These are phyloP conservation scores for Pseudozyma sp. DNA, from an alignment of 1,284 basidiomycete genomes.

Conservation along the genomic window DNA sequence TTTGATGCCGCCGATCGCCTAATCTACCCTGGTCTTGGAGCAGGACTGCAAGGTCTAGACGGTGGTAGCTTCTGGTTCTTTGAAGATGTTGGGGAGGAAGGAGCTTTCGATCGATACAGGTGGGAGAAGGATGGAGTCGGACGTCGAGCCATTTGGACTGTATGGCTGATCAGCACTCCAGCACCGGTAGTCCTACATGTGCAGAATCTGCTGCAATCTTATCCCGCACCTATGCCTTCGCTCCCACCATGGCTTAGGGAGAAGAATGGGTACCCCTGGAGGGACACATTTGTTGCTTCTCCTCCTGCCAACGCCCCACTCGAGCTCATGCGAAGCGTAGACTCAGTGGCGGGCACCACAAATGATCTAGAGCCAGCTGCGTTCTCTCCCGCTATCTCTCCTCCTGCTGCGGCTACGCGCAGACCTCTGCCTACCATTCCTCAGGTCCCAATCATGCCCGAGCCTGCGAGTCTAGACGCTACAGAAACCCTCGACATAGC, in stretches of 20 bases:
- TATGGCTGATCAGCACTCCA: constrained; percentile 52
- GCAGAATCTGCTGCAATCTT: constrained; percentile 33
- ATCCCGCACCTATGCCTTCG: constrained; percentile 18
- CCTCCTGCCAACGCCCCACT: not conserved
- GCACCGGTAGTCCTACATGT: constrained; percentile 37
- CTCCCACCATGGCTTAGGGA: constrained; percentile 42
- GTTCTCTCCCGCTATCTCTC: not conserved
- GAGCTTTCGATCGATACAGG: constrained; percentile 40
- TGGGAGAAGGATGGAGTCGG: constrained; percentile 36
- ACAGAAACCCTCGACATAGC: not conserved
- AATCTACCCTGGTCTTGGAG: constrained; percentile 47
- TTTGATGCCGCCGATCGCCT: constrained; percentile 36
- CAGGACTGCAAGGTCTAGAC: constrained; percentile 40
- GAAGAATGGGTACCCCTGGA: constrained; percentile 37
- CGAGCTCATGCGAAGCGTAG: too few relatives aligned
- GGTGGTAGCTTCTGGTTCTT: constrained; percentile 59
- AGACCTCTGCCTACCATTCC: constrained; percentile 11
- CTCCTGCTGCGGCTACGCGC: not conserved
- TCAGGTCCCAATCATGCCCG: not conserved
- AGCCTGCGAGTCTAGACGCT: not conserved
- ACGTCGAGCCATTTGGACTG: constrained; percentile 52
- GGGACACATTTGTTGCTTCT: constrained; percentile 24
- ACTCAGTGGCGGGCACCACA: too few relatives aligned
- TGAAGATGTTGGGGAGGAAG: constrained; percentile 50
- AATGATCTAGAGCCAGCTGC: too few relatives aligned